A percentile compares a stretch with the other conserved stretches of the same genome.
These are phyloP conservation scores for Harringtonia aguacate DNA, from an alignment of 2,329 filamentous ascomycete species.

Conservation along the genomic window DNA sequence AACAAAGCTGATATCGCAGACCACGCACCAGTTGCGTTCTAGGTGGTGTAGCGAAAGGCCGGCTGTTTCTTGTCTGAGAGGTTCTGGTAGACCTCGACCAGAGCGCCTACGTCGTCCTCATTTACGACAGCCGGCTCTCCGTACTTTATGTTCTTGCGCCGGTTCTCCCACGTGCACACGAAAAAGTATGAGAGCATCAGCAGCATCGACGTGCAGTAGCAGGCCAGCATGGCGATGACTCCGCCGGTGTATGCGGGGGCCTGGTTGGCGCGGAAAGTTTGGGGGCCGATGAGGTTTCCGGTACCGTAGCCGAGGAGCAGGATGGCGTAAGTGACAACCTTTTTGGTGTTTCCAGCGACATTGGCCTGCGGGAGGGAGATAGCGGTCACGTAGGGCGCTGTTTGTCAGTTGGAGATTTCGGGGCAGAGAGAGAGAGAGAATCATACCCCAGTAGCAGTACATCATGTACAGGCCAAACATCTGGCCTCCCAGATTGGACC, in stretches of 20 bases:
- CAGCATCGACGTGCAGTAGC: slow-evolving; percentile 30
- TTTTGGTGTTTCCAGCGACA: slow-evolving; percentile 10
- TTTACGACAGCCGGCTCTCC: background rate
- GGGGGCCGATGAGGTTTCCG: slow-evolving; percentile 46
- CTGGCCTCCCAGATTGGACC: slow-evolving; percentile 21
- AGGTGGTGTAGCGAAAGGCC: no score
- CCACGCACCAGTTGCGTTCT: no score
- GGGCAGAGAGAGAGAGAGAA: background rate
- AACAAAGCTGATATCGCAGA: no score
- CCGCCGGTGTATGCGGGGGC: slow-evolving; percentile 41
- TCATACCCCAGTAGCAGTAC: slow-evolving; percentile 25
- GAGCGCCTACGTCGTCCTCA: no score
- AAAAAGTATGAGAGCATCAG: slow-evolving; percentile 34
- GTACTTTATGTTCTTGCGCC: slow-evolving; percentile 9
- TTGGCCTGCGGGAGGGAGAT: slow-evolving; percentile 10
- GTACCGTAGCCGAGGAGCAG: slow-evolving; percentile 20
- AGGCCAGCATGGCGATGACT: slow-evolving; percentile 42
- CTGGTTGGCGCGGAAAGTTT: slow-evolving; percentile 42
- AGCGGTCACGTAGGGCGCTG: slow-evolving; percentile 7
- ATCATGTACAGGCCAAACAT: slow-evolving; percentile 28
- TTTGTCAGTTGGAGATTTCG: background rate
- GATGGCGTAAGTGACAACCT: background rate
- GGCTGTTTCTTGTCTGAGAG: no score
- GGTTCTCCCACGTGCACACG: slow-evolving; percentile 34
- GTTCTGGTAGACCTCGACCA: no score